Evolutionary conservation across 306 rosid genomes (phyloP), one percentile per base, ranked within the genome.

Genomic region (Benincasa hispida): DNA sequence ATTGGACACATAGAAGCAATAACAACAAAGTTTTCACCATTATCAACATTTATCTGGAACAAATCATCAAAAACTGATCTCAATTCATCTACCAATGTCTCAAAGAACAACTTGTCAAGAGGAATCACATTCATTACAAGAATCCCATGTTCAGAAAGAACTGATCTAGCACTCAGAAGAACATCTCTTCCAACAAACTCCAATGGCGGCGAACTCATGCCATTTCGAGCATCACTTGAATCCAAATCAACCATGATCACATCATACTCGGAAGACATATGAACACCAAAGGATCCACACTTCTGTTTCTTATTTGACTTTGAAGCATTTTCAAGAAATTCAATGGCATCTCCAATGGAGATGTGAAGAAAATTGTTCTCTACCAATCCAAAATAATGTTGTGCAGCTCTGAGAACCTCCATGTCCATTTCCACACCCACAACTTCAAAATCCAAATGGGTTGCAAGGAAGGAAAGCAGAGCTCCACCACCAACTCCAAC

Each of bases 401-500:
- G 78, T n/a, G 92, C 93, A 78, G 91, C 86, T 76, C 84, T 77
- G 55, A 93, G 77, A 78, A 91, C 97, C 79, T 86, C 92, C 47
- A 28, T 54, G 74, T 91, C 97, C 50, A 81, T 75, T 37, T 93
- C 96, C 48, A 93, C 86, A 47, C 96, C 96, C 15, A 79, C 34
- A 18, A 93, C 96, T 84, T 83, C 87, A 77, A 93, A 93, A 58
- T 79, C 87, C 86, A 93, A 80, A 56, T 84, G 87, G 72, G 77
- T 72, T 77, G 73, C 84, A 54, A 91, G 82, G 81, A 93, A 93
- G 27, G 87, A 32, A 8, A 83, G 81, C 84, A 93, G 82, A 75
- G 98, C 96, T 58, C 97, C 96, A 53, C 98, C 98, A n/a, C 98
- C 98, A 80, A 93, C 91, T 65, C 98, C 98, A 54, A 91, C 81